These are phyloP conservation scores for Dendrostoma leiphaemia DNA, from an alignment of 2,329 filamentous ascomycete species.

Conservation along the genomic window DNA sequence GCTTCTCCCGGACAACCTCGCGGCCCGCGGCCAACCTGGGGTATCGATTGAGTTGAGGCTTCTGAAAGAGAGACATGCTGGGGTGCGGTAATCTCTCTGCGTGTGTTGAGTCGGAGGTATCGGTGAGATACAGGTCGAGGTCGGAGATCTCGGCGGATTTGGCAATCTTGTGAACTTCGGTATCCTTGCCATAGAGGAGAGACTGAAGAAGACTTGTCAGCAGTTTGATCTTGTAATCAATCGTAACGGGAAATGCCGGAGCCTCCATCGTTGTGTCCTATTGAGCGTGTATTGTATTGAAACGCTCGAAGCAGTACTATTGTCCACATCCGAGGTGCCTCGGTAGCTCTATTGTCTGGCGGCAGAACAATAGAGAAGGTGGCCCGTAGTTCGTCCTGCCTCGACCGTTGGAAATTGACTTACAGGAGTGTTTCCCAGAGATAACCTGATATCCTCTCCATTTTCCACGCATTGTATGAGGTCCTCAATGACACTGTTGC, in stretches of 20 bases:
- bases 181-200: conserved; percentile 51
- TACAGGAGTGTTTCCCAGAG: conserved; percentile 59
- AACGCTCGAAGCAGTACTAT: neutral
- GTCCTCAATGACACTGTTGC: conserved; percentile 56
- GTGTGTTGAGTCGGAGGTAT: conserved; percentile 45
- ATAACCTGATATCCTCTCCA: conserved; percentile 55
- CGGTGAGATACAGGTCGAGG: conserved; percentile 57
- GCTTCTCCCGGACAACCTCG: conserved; percentile 15
- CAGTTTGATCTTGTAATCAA: neutral
- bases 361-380: conserved; percentile 5
- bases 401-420: conserved; percentile 33
- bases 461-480: conserved; percentile 60
- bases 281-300: neutral
- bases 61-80: conserved; percentile 50
- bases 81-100: conserved; percentile 48
- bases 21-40: conserved; percentile 21
- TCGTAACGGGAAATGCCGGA: too few species aligned
- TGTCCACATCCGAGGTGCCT: neutral
- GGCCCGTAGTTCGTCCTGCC: conserved; percentile 20
- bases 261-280: neutral
- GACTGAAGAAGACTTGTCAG: conserved; percentile 45
- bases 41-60: conserved; percentile 28
- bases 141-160: conserved; percentile 41
- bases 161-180: conserved; percentile 28
- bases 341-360: neutral